Conservation (phyloP, 768 basidiomycete genomes). For the Rhizopogon roseolus region DNA sequence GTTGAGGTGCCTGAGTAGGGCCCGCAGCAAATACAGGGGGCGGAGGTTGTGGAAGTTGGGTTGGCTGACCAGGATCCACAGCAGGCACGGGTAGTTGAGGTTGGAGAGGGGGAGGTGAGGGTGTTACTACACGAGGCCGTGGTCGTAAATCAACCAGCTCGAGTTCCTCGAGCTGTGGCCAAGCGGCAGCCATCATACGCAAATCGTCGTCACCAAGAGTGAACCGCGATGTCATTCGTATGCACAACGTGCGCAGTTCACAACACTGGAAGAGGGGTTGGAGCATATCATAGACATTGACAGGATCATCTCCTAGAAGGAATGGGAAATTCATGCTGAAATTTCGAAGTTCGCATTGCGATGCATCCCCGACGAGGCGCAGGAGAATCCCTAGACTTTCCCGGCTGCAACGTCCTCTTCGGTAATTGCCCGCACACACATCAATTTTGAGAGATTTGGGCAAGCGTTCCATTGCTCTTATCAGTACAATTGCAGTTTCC, state of each 20-base stretch:
- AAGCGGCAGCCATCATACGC: neutral
- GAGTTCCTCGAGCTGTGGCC: neutral
- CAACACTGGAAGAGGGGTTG: neutral
- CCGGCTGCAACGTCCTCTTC: neutral
- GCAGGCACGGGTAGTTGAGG: no score
- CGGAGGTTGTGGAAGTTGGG: neutral
- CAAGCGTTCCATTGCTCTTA: neutral
- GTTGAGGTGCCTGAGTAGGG: neutral
- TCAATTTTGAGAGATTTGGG: neutral
- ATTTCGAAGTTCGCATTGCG: neutral
- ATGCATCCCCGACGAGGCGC: neutral
- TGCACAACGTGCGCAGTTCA: neutral
- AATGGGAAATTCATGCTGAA: neutral
- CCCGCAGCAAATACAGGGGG: neutral
- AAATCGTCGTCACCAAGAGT: neutral
- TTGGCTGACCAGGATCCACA: no score
- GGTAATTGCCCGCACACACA: neutral
- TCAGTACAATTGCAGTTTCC: neutral
- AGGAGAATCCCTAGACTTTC: neutral
- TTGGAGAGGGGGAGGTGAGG: no score
- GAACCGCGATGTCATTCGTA: neutral
- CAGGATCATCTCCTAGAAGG: neutral
- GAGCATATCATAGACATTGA: neutral
- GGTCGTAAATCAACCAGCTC: neutral
- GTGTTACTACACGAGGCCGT: neutral